These are phyloP conservation scores for Sporobolomyces roseus DNA, from an alignment of 768 basidiomycete species.

Conservation along the genomic window DNA sequence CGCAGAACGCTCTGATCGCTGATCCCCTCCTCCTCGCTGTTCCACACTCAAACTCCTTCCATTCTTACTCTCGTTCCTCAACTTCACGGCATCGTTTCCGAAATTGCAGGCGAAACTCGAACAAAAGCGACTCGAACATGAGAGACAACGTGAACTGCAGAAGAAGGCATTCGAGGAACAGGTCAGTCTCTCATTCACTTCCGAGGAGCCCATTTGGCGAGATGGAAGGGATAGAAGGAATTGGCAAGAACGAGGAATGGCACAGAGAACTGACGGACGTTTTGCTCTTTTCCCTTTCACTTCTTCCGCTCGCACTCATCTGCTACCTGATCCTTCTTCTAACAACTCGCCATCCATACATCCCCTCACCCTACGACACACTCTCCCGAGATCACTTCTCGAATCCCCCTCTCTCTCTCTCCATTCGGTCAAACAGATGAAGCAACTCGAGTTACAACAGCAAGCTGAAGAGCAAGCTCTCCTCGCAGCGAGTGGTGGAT, in stretches of 20 bases:
- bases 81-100: background rate
- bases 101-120: constrained; percentile 74
- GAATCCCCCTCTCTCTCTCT: background rate
- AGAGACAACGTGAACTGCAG: constrained; percentile 78
- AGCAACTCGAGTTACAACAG: constrained; percentile 83
- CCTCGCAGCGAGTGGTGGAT: constrained; percentile 59
- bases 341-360: too few relatives aligned
- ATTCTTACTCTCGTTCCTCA: background rate
- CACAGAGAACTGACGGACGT: too few relatives aligned
- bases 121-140: constrained; percentile 82
- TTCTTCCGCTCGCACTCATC: too few relatives aligned
- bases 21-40: background rate
- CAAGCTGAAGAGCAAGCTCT: constrained; percentile 65
- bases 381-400: background rate
- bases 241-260: too few relatives aligned
- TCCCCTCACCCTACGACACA: background rate
- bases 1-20: background rate
- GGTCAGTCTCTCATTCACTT: constrained; percentile 19
- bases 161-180: constrained; percentile 88
- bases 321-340: too few relatives aligned
- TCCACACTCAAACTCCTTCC: background rate
- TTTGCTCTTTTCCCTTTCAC: too few relatives aligned
- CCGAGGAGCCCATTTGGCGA: too few relatives aligned
- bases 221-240: too few relatives aligned
- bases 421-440: constrained; percentile 65